Evolutionary conservation across 2,329 filamentous ascomycete genomes (phyloP).

Genomic region (Nemania sp.): DNA sequence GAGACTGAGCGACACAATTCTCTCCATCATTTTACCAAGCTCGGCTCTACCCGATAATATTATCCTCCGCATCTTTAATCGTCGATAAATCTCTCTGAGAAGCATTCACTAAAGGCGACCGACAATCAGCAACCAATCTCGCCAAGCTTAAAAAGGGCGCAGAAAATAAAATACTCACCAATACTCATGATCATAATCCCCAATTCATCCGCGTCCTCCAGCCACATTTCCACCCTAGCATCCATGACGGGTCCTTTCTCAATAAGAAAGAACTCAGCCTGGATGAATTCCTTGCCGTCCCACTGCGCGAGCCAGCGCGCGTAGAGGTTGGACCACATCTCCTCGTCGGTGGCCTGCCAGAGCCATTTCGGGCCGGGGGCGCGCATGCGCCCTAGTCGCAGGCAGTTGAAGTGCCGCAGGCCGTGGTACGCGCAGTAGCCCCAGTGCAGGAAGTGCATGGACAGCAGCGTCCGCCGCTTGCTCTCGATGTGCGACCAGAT

Average conservation of each 20-base stretch:
- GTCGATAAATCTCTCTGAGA: conserved; percentile 6
- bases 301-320: conserved; percentile 41
- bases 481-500: conserved; percentile 54
- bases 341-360: conserved; percentile 41
- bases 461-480: conserved; percentile 51
- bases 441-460: conserved; percentile 45
- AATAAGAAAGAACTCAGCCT: conserved; percentile 40
- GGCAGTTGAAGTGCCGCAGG: conserved; percentile 41
- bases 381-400: conserved; percentile 44
- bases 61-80: conserved; percentile 5
- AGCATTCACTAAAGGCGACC: conserved; percentile 16
- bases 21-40: background rate
- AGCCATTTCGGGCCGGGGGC: conserved; percentile 44
- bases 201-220: conserved; percentile 48
- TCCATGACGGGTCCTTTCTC: conserved; percentile 38
- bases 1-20: no score
- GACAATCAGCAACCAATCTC: conserved; percentile 1
- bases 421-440: conserved; percentile 43
- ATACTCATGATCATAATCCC: conserved; percentile 45
- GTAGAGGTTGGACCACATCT: conserved; percentile 42
- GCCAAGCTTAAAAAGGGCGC: background rate
- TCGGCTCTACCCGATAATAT: background rate
- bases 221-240: conserved; percentile 42
- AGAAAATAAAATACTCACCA: conserved; percentile 15
- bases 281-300: conserved; percentile 36